Percentiles rank a stretch among this genome's conserved stretches.
These are phyloP conservation scores for Vitis hybrid DNA, from an alignment of 177 flowering plant genomes.

Conservation along the genomic window DNA sequence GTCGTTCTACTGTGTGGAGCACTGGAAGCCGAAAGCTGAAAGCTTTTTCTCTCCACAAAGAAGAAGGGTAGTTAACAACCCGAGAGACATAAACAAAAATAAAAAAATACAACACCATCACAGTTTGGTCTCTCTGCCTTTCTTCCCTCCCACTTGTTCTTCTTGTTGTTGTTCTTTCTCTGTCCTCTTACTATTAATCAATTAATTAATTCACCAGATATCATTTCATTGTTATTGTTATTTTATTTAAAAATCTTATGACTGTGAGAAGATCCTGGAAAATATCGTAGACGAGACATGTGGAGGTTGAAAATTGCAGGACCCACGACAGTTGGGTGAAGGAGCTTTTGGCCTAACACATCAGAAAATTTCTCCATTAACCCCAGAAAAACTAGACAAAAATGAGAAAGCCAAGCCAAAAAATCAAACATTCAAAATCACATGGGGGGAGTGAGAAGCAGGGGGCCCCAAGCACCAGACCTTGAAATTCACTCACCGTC, in stretches of 20 bases:
- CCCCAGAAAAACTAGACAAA: no score
- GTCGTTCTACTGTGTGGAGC: not conserved
- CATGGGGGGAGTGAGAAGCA: no score
- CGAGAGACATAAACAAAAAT: not conserved
- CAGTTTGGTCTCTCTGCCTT: not conserved
- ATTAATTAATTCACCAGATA: no score
- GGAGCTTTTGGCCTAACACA: no score
- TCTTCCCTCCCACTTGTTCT: constrained; percentile 13
- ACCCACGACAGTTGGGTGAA: no score
- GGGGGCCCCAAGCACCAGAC: no score
- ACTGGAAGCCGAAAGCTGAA: not conserved
- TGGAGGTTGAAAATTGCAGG: not conserved
- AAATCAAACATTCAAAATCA: no score
- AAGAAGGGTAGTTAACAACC: not conserved
- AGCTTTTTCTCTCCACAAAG: not conserved
- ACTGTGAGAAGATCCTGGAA: constrained; percentile 6
- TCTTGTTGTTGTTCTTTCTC: constrained; percentile 11
- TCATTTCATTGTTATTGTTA: not conserved
- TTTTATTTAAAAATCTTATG: not conserved
- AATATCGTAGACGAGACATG: not conserved
- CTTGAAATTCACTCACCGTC: not conserved
- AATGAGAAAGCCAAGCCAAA: no score
- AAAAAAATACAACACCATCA: not conserved
- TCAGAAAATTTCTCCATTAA: no score
- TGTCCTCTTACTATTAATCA: not conserved